These are phyloP conservation scores for Sporothrix phasma DNA, from an alignment of 2,329 filamentous ascomycete species.

Conservation along the genomic window DNA sequence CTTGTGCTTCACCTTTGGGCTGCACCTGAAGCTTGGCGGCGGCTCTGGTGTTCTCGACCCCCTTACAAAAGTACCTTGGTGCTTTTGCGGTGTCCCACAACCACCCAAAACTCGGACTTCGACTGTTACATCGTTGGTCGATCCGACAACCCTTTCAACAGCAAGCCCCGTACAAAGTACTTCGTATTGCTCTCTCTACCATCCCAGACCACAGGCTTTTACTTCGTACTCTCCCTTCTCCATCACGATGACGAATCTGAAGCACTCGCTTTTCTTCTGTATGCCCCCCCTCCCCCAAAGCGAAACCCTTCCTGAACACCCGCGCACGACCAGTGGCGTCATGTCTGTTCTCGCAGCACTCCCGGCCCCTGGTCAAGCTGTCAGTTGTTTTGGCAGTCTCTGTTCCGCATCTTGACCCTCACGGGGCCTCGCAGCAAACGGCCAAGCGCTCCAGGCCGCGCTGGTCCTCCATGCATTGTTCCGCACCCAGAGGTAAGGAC, in stretches of 20 bases:
- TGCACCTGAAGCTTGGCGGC: conserved; percentile 3
- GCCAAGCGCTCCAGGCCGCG: not conserved
- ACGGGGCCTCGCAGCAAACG: not conserved
- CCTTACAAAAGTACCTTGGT: not conserved
- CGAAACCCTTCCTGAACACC: not conserved
- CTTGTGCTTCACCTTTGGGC: conserved; percentile 7
- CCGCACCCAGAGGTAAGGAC: not conserved
- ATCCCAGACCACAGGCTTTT: not conserved
- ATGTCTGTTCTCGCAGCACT: not conserved
- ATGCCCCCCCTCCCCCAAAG: not conserved
- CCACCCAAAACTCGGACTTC: conserved; percentile 16
- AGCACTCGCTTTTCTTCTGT: not conserved
- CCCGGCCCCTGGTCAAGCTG: not conserved
- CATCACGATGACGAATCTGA: not conserved
- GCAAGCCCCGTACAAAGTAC: not conserved
- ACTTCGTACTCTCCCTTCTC: not conserved
- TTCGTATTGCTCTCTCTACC: not conserved
- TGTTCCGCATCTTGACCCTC: not conserved
- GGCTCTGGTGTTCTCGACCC: conserved; percentile 4
- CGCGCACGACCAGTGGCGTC: not conserved
- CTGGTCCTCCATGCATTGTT: not conserved
- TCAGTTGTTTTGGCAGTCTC: not conserved
- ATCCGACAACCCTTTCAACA: conserved; percentile 16
- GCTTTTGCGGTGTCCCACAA: not conserved
- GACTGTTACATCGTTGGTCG: conserved; percentile 21